These are phyloP conservation scores for Magnolia kwangsiensis DNA, from an alignment of 164 flowering plant species.

Conservation along the genomic window DNA sequence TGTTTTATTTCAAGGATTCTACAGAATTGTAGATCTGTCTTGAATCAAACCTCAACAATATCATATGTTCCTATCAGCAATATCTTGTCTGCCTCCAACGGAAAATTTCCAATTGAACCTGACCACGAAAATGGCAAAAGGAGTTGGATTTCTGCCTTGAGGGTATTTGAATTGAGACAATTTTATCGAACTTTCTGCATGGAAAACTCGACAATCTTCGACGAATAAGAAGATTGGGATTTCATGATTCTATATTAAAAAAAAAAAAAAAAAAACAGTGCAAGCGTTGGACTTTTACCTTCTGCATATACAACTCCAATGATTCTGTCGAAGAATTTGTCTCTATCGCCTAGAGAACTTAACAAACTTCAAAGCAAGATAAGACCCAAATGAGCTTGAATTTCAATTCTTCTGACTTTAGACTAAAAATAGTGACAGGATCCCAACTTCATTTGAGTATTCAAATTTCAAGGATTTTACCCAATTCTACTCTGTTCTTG, in stretches of 20 bases:
- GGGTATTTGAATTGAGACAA: not conserved
- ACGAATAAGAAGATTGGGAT: not conserved
- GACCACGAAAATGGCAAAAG: not conserved
- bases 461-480: not conserved
- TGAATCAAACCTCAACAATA: not conserved
- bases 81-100: not conserved
- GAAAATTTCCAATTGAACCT: conserved; percentile 4
- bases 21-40: not conserved
- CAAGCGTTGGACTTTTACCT: not conserved
- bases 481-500: not conserved
- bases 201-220: not conserved
- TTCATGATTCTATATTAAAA: not conserved
- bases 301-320: no score
- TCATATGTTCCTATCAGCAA: not conserved
- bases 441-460: not conserved
- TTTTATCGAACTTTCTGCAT: not conserved
- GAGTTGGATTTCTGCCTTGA: not conserved
- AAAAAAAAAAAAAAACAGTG: no score
- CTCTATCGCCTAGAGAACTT: not conserved
- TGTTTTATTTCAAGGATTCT: not conserved
- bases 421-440: not conserved
- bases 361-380: not conserved
- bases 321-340: not conserved
- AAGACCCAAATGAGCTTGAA: conserved; percentile 1
- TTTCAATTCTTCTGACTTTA: not conserved